A percentile compares a stretch with the other conserved stretches of the same genome.
These are phyloP conservation scores for Taxillus chinensis DNA, from an alignment of 164 flowering plant genomes.

Conservation along the genomic window DNA sequence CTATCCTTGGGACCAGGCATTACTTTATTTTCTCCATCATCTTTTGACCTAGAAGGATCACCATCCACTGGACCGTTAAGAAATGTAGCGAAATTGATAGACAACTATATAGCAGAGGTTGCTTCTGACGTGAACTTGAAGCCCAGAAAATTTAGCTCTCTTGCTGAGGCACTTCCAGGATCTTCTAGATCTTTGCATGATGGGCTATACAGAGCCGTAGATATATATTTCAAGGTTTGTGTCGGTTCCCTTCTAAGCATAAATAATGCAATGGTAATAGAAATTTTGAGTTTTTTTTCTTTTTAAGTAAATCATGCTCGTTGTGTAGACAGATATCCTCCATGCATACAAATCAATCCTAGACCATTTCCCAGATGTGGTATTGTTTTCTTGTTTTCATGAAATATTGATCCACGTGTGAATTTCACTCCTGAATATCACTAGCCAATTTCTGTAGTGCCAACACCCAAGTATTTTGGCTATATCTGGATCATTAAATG, in stretches of 20 bases:
- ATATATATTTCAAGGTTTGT: conserved; percentile 83
- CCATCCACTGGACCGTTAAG: conserved; percentile 46
- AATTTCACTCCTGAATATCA: too few species aligned
- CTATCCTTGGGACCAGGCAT: conserved; percentile 35
- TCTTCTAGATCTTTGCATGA: conserved; percentile 79
- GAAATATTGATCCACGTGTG: too few species aligned
- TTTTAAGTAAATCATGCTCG: too few species aligned
- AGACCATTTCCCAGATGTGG: too few species aligned
- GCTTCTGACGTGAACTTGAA: conserved; percentile 90
- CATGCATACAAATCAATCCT: too few species aligned
- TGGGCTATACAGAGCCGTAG: conserved; percentile 89
- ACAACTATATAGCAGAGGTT: conserved; percentile 78
- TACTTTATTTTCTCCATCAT: conserved; percentile 50
- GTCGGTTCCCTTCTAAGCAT: background rate
- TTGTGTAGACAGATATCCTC: too few species aligned
- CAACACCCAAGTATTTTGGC: too few species aligned
- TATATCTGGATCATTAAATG: too few species aligned
- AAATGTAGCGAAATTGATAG: conserved; percentile 67
- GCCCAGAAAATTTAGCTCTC: conserved; percentile 55
- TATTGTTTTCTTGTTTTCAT: too few species aligned
- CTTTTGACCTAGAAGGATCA: conserved; percentile 41
- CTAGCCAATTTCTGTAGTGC: too few species aligned
- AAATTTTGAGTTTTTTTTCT: too few species aligned
- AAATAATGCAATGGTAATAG: too few species aligned
- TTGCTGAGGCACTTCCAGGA: conserved; percentile 78